These are phyloP conservation scores for Baeospora myosura DNA, from an alignment of 1,284 basidiomycete species.

Conservation along the genomic window DNA sequence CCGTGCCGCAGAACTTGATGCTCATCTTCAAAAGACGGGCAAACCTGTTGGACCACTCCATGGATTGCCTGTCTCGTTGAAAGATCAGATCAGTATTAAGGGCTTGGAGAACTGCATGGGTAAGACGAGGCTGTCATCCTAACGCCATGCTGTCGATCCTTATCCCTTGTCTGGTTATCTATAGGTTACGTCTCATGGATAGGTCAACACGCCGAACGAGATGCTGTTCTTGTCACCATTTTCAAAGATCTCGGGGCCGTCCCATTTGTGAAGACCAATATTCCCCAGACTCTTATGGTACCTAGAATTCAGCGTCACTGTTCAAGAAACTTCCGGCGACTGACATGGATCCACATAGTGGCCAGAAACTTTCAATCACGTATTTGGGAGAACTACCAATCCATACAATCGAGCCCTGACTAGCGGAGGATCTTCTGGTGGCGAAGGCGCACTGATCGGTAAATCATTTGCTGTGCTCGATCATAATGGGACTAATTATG, in stretches of 20 bases:
- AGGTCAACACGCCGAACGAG: slow-evolving; percentile 36
- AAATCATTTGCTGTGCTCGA: slow-evolving; percentile 8
- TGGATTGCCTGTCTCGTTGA: slow-evolving; percentile 57
- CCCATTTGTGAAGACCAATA: slow-evolving; percentile 53
- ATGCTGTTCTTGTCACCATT: slow-evolving; percentile 44
- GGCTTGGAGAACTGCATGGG: slow-evolving; percentile 55
- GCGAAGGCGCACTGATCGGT: slow-evolving; percentile 48
- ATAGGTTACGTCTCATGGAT: slow-evolving; percentile 57
- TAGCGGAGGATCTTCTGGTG: slow-evolving; percentile 49
- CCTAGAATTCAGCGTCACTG: slow-evolving; percentile 4
- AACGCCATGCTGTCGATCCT: neutral
- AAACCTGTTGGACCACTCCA: slow-evolving; percentile 36
- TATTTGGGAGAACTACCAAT: slow-evolving; percentile 56
- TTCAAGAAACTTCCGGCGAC: slow-evolving; percentile 1
- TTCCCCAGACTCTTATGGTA: slow-evolving; percentile 55
- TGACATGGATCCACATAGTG: slow-evolving; percentile 27
- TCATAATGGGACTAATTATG: neutral
- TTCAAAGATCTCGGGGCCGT: slow-evolving; percentile 48
- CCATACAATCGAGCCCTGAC: slow-evolving; percentile 45
- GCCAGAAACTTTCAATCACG: slow-evolving; percentile 47
- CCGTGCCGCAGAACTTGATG: slow-evolving; percentile 53
- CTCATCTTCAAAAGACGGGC: slow-evolving; percentile 40
- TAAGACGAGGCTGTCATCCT: neutral
- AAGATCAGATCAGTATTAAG: slow-evolving; percentile 54
- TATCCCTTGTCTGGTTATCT: slow-evolving; percentile 11